Evolutionary conservation across 2,329 filamentous ascomycete genomes (phyloP), one percentile per base, ranked within the genome.

Genomic region (Fusarium gaditjirri): DNA sequence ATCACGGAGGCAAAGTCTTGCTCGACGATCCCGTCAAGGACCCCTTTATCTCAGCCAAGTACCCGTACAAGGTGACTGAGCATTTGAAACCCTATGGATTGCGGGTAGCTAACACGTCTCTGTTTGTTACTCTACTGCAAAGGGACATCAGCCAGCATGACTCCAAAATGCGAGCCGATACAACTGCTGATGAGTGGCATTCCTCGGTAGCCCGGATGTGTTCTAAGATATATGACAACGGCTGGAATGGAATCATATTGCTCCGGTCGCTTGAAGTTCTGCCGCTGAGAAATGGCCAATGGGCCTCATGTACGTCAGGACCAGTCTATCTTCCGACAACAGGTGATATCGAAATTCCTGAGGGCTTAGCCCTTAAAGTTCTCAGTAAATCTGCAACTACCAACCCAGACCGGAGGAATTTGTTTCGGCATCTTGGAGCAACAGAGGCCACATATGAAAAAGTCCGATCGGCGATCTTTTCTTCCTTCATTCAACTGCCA

Each of bases 141-240:
- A 27, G 19, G 8, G 70, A 74, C 36, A 50, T 74, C 4, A 11
- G 27, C 7, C 59, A 43, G 5, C 0, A 6, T 9, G 27, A 58
- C 23, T 67, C 61, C 13, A 73, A 54, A 41, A 58, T 71, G 59
- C 35, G 25, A 13, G 27, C 35, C 16, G 16, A 25, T 0, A 8
- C n/a, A n/a, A 65, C 53, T 5, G 29, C 64, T 19, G 53, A 67
- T 33, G 47, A 61, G 4, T 73, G 72, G 72, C 70, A 73, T 31
- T 54, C 39, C 4, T 19, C 2, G 23, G 43, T 65, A 2, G 70
- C 67, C 38, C 42, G 23, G 2, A 1, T 23, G 8, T 36, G 54
- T 21, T 46, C 11, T 5, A 46, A 11, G 7, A 17, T 31, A 29
- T 27, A 1, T 12, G 4, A 43, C 2, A 35, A 17, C 6, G 6